These are phyloP conservation scores for Exophiala sp. DNA, from an alignment of 2,329 filamentous ascomycete species.

Conservation along the genomic window DNA sequence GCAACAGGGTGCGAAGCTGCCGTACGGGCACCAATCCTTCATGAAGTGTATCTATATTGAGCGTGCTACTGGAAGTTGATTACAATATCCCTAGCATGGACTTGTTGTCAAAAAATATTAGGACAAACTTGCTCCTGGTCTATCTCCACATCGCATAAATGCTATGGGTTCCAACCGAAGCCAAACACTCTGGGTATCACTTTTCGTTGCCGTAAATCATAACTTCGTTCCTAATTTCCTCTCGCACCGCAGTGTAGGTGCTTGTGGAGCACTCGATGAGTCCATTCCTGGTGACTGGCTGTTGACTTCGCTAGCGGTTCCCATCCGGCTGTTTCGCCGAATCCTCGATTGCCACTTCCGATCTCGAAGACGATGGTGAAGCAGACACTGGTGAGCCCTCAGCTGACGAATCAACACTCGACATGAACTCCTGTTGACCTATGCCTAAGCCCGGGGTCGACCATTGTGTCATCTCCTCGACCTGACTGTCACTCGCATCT, in stretches of 20 bases:
- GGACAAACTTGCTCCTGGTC: neutral
- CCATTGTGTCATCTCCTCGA: neutral
- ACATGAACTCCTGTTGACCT: neutral
- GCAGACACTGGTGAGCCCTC: neutral
- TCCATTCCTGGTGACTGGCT: neutral
- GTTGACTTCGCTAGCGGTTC: neutral
- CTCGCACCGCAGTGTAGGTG: neutral
- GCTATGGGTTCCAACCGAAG: neutral
- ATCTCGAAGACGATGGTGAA: neutral
- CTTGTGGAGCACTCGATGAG: neutral
- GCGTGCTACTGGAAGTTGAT: too few relatives aligned
- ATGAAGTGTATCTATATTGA: too few relatives aligned
- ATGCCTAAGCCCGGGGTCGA: neutral
- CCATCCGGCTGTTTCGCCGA: neutral
- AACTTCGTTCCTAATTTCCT: neutral
- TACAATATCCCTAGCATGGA: neutral
- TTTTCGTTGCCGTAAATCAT: slow-evolving; percentile 8
- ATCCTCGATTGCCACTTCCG: neutral
- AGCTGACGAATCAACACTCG: neutral
- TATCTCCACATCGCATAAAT: neutral
- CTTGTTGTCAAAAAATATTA: too few relatives aligned
- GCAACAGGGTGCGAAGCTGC: too few relatives aligned
- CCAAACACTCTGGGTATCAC: slow-evolving; percentile 8
- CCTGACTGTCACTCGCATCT: neutral
- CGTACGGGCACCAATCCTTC: too few relatives aligned